phyloP scores from a whole-genome alignment of 495 filamentous ascomycete genomes.

The Aspergillus ellipticus region DNA sequence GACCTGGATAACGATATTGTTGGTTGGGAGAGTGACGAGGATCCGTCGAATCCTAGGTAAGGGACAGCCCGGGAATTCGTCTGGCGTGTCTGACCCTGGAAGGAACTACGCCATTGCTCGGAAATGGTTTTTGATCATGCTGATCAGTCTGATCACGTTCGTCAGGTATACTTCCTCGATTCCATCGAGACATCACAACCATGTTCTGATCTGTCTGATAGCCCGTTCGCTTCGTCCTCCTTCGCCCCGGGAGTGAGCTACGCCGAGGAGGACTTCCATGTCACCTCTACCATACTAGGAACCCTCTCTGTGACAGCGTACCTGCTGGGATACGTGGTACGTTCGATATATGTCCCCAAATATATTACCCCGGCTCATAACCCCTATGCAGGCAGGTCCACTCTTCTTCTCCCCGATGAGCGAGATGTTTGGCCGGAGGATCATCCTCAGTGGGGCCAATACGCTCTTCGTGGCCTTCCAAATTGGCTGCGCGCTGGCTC shows the following conservation, averaged over 20 bases:
- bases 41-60: slow-evolving; percentile 14
- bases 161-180: slow-evolving; percentile 13
- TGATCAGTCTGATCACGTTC: slow-evolving; percentile 12
- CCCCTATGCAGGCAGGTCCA: not conserved
- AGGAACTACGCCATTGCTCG: slow-evolving; percentile 8
- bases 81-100: not conserved
- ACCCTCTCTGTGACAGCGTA: slow-evolving; percentile 10
- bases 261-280: slow-evolving; percentile 4
- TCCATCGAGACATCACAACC: too few relatives aligned
- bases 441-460: slow-evolving; percentile 47
- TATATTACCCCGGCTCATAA: not conserved
- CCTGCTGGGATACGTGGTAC: slow-evolving; percentile 11
- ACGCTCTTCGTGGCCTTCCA: slow-evolving; percentile 50
- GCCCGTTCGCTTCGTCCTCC: slow-evolving; percentile 11
- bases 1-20: slow-evolving; percentile 10
- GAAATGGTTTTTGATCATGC: slow-evolving; percentile 10
- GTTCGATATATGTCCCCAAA: not conserved
- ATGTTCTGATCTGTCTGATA: too few relatives aligned
- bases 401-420: slow-evolving; percentile 17
- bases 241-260: slow-evolving; percentile 7
- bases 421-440: slow-evolving; percentile 57
- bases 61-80: not conserved
- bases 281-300: slow-evolving; percentile 6
- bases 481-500: slow-evolving; percentile 46
- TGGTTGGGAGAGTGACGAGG: slow-evolving; percentile 14